Base-by-base conservation (phyloP, 2,329 filamentous ascomycete genomes). In the Fusarium sp. region DNA sequence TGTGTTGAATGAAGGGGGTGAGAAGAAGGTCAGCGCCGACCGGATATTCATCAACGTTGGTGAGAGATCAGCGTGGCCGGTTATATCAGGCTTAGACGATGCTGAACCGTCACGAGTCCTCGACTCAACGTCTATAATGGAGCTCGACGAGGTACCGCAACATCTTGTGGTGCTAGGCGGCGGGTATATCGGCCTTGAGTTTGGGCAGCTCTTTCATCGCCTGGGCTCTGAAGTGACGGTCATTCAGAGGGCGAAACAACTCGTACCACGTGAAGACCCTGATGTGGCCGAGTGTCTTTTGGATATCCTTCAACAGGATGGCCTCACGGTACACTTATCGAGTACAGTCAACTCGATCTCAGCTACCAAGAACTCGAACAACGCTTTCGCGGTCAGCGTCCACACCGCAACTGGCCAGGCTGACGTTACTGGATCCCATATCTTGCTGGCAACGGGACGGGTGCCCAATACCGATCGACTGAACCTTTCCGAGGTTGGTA, bases 171-270 rank as follows among this genome's bases (percentile, higher is more conserved):
- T 87, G 2, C 64, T 87, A n/a, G 85, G 86, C 2, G 85, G 85
- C 7, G 85, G 85, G 6, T 85, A 85, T 61, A 80, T 87, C 32
- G 86, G 85, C 2, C 75, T 87, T 13, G 85, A 87, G 69, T 87
- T 87, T 65, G 85, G 81, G 4, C 85, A 87, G 74, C 77, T 87
- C 27, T 85, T 87, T 74, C 77, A 81, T 2, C 79, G 86, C 20
- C 75, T 88, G 16, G 85, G 85, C 1, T 79, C 84, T 5, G 75
- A 81, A 30, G 85, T 87, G 44, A 85, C 82, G 3, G 74, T 87
- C 46, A 59, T 87, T 6, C 83, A 87, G 73, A 75, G 82, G 12
- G 78, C 73, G 6, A 67, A 73, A 20, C 82, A 83, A 57, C 75
- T 87, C 13, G 73, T 86, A 4, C 79, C 80, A 1, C 75, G 79